Base-by-base conservation (phyloP, 139 green algal genomes). In the Coelastrella sp. region DNA sequence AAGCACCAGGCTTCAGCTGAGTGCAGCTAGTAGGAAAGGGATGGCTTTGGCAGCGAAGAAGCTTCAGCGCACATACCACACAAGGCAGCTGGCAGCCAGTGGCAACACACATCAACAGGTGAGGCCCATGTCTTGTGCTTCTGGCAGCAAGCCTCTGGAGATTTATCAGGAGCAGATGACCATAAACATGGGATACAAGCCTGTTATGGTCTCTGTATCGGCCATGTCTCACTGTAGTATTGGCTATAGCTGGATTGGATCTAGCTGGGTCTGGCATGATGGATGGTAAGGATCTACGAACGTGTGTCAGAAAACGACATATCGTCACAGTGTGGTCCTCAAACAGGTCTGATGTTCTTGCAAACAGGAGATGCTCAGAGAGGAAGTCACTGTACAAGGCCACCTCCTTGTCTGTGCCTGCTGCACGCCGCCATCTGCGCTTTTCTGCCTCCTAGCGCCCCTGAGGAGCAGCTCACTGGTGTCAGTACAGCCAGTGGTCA, bases 391-490 rank as follows among this genome's bases (percentile, higher is more conserved):
- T 6, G 27, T 80, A 19, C 45, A 80, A 9, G 72, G 48, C 72
- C 72, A 80, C 32, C 15, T 80, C 2, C 11, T 80, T 15, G 45
- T 80, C 4, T 80, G 45, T 53, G 27, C 43, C 72, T 35, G 37
- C 15, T 51, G 72, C 30, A 66, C 72, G 6, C 72, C 72, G 21
- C 72, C 72, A 5, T 48, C 72, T 66, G 72, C 72, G 9, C 72
- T 80, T 15, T 64, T 66, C 45, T 80, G 72, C 72, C 45, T 80
- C 30, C 72, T 80, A 48, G 48, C 45, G 30, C 72, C 72, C 5
- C 48, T 80, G 72, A 45, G 72, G 45, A 80, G 72, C 72, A 67
- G 30, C 30, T 23, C 43, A 21, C 30, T 80, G 48, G 19, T 30
- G 15, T 34, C 2, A 19, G 15, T 66, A 30, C 72, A 80, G 72